Conservation (phyloP, 768 basidiomycete genomes). For the Amanita brunnescens region DNA sequence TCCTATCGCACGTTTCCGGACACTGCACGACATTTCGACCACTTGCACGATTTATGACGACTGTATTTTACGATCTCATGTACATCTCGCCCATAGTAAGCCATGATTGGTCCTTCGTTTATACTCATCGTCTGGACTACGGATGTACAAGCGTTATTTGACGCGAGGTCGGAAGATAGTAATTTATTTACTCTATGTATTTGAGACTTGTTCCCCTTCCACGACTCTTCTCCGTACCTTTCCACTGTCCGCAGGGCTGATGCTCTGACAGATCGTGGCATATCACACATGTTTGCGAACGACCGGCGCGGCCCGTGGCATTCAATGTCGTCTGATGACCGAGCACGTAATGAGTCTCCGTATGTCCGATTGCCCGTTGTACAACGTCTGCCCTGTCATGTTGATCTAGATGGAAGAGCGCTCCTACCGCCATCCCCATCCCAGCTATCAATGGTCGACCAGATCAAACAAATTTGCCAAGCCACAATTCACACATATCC, state of each 20-base stretch:
- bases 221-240: neutral
- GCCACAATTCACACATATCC: neutral
- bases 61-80: conserved; percentile 3
- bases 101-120: no score
- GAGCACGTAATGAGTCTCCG: neutral
- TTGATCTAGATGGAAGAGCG: conserved; percentile 7
- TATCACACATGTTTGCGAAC: neutral
- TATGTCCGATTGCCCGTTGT: neutral
- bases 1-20: neutral
- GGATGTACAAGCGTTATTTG: neutral
- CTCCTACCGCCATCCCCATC: neutral
- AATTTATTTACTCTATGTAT: conserved; percentile 2
- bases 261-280: neutral
- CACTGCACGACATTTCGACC: neutral
- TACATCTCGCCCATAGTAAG: conserved; percentile 1
- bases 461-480: neutral
- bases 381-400: neutral
- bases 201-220: neutral
- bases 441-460: neutral
- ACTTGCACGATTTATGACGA: conserved; percentile 7
- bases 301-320: neutral
- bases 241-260: neutral
- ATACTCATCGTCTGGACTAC: neutral
- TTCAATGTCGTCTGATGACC: conserved; percentile 1
- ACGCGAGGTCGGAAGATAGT: neutral